Evolutionary conservation across 2,329 filamentous ascomycete species (phyloP).

Genomic region (Akanthomyces dipterigenus): DNA sequence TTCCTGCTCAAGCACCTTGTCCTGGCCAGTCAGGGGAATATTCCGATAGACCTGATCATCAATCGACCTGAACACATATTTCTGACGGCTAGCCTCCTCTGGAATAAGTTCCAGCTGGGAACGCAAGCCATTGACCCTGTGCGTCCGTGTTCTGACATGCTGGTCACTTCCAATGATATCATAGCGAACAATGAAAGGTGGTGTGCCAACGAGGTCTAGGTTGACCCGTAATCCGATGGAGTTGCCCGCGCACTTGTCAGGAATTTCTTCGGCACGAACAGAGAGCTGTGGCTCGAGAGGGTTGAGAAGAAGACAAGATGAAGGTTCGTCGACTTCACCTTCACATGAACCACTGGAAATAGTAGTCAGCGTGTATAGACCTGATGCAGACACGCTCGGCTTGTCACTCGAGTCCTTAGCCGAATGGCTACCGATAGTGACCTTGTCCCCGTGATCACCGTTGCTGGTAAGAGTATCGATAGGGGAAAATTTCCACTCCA

Average conservation of each 20-base stretch:
- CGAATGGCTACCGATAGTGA: slow-evolving; percentile 49
- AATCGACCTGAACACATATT: slow-evolving; percentile 76
- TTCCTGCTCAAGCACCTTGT: slow-evolving; percentile 70
- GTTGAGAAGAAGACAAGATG: slow-evolving; percentile 87
- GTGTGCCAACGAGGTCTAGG: slow-evolving; percentile 83
- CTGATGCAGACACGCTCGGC: slow-evolving; percentile 66
- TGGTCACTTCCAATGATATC: slow-evolving; percentile 56
- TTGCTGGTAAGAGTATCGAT: slow-evolving; percentile 61
- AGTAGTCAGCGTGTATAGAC: slow-evolving; percentile 78
- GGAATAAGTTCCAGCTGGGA: slow-evolving; percentile 83
- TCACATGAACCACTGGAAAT: slow-evolving; percentile 75
- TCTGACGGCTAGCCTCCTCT: slow-evolving; percentile 73
- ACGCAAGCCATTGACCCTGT: slow-evolving; percentile 62
- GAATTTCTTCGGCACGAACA: slow-evolving; percentile 71
- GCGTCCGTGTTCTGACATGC: slow-evolving; percentile 45
- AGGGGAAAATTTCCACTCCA: slow-evolving; percentile 79
- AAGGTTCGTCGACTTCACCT: slow-evolving; percentile 86
- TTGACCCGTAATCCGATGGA: slow-evolving; percentile 86
- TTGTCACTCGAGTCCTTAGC: slow-evolving; percentile 57
- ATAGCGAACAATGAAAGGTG: slow-evolving; percentile 81
- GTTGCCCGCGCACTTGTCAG: slow-evolving; percentile 91
- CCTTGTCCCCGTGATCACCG: slow-evolving; percentile 60
- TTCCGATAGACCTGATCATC: slow-evolving; percentile 74
- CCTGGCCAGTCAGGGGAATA: slow-evolving; percentile 53
- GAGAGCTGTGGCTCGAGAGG: slow-evolving; percentile 77